Evolutionary conservation across 108 stramenopile species (phyloP).

Genomic region (Schizochytrium sp.): DNA sequence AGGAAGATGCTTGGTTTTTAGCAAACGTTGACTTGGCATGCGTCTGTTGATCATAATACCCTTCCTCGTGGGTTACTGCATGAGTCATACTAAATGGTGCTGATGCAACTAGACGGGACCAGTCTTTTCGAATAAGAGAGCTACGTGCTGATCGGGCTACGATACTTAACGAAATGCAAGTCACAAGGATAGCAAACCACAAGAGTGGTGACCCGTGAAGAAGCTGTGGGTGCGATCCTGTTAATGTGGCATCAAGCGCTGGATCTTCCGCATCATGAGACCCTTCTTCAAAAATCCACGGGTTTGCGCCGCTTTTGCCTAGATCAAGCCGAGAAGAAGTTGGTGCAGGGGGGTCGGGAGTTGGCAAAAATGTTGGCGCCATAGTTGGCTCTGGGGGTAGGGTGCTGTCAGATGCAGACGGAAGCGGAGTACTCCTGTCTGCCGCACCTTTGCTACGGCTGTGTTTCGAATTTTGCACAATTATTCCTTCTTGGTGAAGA

Average conservation of each 20-base stretch:
- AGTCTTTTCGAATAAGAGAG: slow-evolving; percentile 15
- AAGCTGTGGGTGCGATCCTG: background rate
- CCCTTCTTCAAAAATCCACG: background rate
- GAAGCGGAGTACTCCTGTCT: background rate
- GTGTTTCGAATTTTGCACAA: background rate
- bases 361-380: background rate
- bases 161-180: background rate
- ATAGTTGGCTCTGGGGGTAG: background rate
- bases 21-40: background rate
- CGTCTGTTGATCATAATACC: no score
- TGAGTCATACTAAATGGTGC: background rate
- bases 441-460: background rate
- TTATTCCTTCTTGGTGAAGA: background rate
- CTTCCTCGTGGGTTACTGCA: background rate
- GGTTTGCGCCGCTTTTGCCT: background rate
- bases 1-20: background rate
- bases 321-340: background rate
- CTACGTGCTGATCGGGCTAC: background rate
- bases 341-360: background rate
- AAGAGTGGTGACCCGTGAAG: background rate
- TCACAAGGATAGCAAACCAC: background rate
- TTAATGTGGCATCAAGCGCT: background rate
- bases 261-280: background rate
- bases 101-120: slow-evolving; percentile 6
- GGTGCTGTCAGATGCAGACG: background rate